A percentile compares a stretch with the other conserved stretches of the same genome.
These are phyloP conservation scores for Lunularia cruciata DNA, from an alignment of 225 moss, liverwort and hornwort species.

Conservation along the genomic window DNA sequence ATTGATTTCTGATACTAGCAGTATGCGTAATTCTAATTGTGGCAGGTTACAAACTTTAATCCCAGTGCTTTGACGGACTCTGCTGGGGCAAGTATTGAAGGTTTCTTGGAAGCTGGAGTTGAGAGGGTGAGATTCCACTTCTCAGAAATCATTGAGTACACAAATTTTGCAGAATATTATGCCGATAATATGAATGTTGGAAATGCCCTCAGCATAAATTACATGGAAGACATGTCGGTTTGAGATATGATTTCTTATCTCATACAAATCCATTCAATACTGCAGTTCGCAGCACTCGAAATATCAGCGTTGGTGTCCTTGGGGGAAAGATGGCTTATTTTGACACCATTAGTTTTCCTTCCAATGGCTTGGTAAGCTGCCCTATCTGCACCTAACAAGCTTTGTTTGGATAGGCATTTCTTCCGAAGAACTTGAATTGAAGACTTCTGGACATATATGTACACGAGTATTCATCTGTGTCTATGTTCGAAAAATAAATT, in stretches of 20 bases:
- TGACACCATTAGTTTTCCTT: slow-evolving; percentile 72
- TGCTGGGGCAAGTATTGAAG: slow-evolving; percentile 55
- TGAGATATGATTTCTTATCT: not conserved
- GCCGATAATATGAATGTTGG: no score
- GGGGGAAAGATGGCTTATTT: slow-evolving; percentile 86
- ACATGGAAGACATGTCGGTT: not conserved
- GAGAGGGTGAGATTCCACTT: slow-evolving; percentile 55
- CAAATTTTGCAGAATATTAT: no score
- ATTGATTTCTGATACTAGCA: not conserved
- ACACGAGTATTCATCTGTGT: no score
- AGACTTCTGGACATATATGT: no score
- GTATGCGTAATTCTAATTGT: not conserved
- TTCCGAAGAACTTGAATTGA: no score
- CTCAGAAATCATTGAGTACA: not conserved
- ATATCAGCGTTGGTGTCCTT: slow-evolving; percentile 73
- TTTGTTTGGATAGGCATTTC: no score
- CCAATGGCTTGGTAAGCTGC: slow-evolving; percentile 89
- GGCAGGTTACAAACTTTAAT: slow-evolving; percentile 73
- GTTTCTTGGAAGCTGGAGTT: slow-evolving; percentile 63
- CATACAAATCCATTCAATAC: not conserved
- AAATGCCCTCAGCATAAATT: no score
- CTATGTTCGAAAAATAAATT: no score
- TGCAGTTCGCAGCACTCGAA: slow-evolving; percentile 96
- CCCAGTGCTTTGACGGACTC: slow-evolving; percentile 66
- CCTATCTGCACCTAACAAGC: no score